phyloP scores from a whole-genome alignment of 2,329 filamentous ascomycete genomes.

The Pseudophaeomoniella oleicola region DNA sequence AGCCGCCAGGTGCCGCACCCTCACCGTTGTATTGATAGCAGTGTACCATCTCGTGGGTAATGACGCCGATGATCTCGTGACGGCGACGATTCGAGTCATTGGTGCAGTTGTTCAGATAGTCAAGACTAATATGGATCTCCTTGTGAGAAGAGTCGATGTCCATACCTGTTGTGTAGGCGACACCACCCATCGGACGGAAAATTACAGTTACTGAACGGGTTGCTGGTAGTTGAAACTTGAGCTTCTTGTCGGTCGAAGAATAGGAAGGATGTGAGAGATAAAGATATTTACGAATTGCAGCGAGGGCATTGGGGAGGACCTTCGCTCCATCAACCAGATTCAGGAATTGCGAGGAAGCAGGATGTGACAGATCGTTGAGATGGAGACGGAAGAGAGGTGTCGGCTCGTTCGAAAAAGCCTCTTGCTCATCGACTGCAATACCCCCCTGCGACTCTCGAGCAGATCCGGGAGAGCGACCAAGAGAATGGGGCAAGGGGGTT shows the following conservation, averaged over 20 bases:
- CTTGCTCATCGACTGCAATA: too few species aligned
- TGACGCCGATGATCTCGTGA: slow-evolving; percentile 63
- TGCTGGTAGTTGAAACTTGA: slow-evolving; percentile 32
- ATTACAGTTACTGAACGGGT: slow-evolving; percentile 78
- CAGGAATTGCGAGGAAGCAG: slow-evolving; percentile 55
- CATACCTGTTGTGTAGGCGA: slow-evolving; percentile 75
- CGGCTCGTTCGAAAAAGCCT: too few species aligned
- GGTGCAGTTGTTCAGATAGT: slow-evolving; percentile 43
- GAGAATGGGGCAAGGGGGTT: too few species aligned
- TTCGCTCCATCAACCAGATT: slow-evolving; percentile 45
- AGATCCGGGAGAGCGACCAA: too few species aligned
- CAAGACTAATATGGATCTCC: slow-evolving; percentile 75
- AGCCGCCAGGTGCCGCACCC: slow-evolving; percentile 49
- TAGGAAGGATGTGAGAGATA: slow-evolving; percentile 31
- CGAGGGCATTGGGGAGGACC: slow-evolving; percentile 48
- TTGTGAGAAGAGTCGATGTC: slow-evolving; percentile 78
- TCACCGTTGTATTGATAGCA: slow-evolving; percentile 72
- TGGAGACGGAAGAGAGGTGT: slow-evolving; percentile 11
- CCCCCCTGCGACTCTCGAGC: too few species aligned
- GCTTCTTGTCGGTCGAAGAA: slow-evolving; percentile 5
- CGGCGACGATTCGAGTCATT: slow-evolving; percentile 11
- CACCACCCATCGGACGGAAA: slow-evolving; percentile 63
- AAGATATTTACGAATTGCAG: slow-evolving; percentile 55
- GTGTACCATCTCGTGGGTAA: slow-evolving; percentile 89
- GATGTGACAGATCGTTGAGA: slow-evolving; percentile 31